Percentiles rank a stretch among this genome's conserved stretches.
Conservation (phyloP, 352 stramenopile genomes). For the Phytophthora pluvialis region DNA sequence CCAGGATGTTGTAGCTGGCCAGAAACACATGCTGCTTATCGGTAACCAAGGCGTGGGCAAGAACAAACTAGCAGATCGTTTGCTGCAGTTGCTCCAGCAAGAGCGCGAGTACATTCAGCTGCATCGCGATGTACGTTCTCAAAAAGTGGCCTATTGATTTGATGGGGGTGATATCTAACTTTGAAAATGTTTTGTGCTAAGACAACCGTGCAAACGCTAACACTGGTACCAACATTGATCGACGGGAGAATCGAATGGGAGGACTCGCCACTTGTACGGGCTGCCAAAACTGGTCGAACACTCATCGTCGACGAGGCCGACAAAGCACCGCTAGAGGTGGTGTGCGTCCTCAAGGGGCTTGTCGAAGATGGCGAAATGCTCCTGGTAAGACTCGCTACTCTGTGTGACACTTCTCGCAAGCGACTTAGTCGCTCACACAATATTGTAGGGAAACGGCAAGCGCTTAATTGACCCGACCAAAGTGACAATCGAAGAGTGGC, state of each 20-base stretch:
- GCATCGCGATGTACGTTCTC: slow-evolving; percentile 90
- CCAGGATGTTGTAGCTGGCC: slow-evolving; percentile 82
- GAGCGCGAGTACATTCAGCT: slow-evolving; percentile 98
- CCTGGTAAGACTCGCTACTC: slow-evolving; percentile 50
- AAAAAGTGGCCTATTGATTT: not conserved
- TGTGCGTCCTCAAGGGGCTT: slow-evolving; percentile 95
- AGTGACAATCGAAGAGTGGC: slow-evolving; percentile 66
- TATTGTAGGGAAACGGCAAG: slow-evolving; percentile 84
- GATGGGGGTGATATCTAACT: slow-evolving; percentile 3
- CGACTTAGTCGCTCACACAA: not conserved
- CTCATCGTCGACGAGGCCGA: slow-evolving; percentile 97
- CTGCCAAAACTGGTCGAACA: slow-evolving; percentile 90
- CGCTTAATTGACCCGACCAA: slow-evolving; percentile 77
- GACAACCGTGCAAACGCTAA: slow-evolving; percentile 95
- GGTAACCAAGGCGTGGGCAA: slow-evolving; percentile 96
- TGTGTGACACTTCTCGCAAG: not conserved
- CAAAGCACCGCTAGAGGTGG: slow-evolving; percentile 96
- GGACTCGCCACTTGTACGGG: slow-evolving; percentile 95
- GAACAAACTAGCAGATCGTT: slow-evolving; percentile 94
- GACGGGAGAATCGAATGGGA: slow-evolving; percentile 92
- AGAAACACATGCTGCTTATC: slow-evolving; percentile 93
- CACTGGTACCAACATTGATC: slow-evolving; percentile 87
- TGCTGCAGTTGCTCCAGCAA: slow-evolving; percentile 91
- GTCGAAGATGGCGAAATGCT: slow-evolving; percentile 97
- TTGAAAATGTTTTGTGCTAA: slow-evolving; percentile 19